A percentile compares a stretch with the other conserved stretches of the same genome.
Evolutionary conservation across 2,329 filamentous ascomycete genomes (phyloP).

Genomic region (Aspergillus novofumigatus): DNA sequence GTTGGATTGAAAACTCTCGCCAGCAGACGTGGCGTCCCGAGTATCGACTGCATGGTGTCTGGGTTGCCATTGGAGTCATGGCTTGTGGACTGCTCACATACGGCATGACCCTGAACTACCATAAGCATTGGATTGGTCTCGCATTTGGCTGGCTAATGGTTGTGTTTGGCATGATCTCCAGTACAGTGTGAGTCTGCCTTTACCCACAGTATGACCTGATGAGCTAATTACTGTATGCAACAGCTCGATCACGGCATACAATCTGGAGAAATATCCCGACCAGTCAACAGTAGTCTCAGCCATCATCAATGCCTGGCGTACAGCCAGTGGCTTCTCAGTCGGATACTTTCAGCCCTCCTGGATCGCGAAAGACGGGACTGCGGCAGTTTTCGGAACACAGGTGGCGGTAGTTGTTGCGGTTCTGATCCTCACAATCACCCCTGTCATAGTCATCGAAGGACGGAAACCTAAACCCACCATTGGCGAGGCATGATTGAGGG

Average conservation of each 20-base stretch:
- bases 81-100: constrained; percentile 30
- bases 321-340: constrained; percentile 36
- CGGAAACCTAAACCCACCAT: not conserved
- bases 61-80: constrained; percentile 30
- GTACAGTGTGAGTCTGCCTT: constrained; percentile 27
- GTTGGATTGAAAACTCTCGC: constrained; percentile 27
- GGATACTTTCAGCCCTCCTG: constrained; percentile 37
- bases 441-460: constrained; percentile 18
- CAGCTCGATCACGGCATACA: constrained; percentile 34
- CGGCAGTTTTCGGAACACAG: constrained; percentile 33
- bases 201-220: not conserved
- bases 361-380: constrained; percentile 29
- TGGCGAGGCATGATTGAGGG: not conserved
- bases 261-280: constrained; percentile 33
- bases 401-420: constrained; percentile 26
- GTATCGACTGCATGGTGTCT: constrained; percentile 34
- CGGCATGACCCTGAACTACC: constrained; percentile 31
- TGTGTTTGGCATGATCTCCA: constrained; percentile 33
- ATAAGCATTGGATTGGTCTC: constrained; percentile 34
- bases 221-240: not conserved
- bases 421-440: constrained; percentile 24
- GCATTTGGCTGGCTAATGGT: constrained; percentile 38
- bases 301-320: constrained; percentile 39
- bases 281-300: constrained; percentile 32
- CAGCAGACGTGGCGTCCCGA: constrained; percentile 26